Base-by-base conservation (phyloP, 306 rosid genomes). In the Styphnolobium japonicum region DNA sequence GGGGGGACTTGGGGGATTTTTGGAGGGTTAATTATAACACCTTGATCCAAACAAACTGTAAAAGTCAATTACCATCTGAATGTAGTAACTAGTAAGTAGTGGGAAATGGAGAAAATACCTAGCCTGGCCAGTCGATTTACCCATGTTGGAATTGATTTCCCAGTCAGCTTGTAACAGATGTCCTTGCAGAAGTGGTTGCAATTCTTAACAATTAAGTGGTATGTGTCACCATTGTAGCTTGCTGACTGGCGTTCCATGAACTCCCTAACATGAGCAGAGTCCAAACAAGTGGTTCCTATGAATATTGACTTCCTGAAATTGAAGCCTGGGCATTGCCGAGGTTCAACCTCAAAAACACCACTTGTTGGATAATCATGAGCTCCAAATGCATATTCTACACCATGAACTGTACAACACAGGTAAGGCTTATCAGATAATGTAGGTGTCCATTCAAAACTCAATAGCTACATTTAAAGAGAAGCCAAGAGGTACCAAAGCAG, bases 151-250 rank as follows among this genome's bases (percentile, higher is more conserved):
- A 96, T 96, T 11, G 97, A 86, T 75, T 96, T 96, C 76, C 98
- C 98, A 0, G 99, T 96, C 55, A 96, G 84, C 86, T 84, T 89
- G 89, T 83, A 66, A 79, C 99, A 96, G 6, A 96, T 87, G 77
- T 96, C 99, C 86, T 81, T 93, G 94, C 98, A 96, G 87, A 96
- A 96, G 79, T 96, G 99, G 82, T 96, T 96, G 80, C 99, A 96
- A 76, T 96, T 96, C 91, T 96, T 96, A 80, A 84, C 97, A 78
- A 93, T 96, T 65, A 96, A 85, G 82, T 96, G 99, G 83, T 96
- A 96, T 2, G 94, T 82, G 85, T 96, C 97, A 0, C 99, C 99
- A 6, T 91, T 91, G 86, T 96, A 96, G 82, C 76, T 89, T 6
- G 84, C 81, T 2, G 98, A 88, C 60, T 87, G 90, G 60, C 84